Evolutionary conservation across 192 early-diverging fungal genomes (phyloP).

Genomic region (Coemansia pectinata): DNA sequence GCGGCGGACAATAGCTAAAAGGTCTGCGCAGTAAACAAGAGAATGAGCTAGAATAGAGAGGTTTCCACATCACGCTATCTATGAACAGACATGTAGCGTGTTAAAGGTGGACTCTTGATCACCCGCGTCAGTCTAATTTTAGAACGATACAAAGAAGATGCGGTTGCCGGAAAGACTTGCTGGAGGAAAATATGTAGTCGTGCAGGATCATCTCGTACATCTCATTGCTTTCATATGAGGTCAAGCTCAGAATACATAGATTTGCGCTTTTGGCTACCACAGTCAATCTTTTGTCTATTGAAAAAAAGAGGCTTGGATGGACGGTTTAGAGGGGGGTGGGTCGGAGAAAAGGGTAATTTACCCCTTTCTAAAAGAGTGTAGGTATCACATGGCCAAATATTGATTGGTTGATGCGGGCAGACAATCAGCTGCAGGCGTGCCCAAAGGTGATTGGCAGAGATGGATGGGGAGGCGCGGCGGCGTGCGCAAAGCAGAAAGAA

Average conservation of each 20-base stretch:
- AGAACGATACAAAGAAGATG: not conserved
- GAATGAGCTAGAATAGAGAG: not conserved
- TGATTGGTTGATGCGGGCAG: not conserved
- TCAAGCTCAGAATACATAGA: not conserved
- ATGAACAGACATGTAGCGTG: not conserved
- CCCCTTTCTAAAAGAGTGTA: not conserved
- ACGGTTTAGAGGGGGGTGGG: not conserved
- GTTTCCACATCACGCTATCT: not conserved
- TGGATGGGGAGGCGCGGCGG: not conserved
- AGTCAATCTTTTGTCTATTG: not conserved
- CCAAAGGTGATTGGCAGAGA: slow-evolving; percentile 7
- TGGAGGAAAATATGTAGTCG: not conserved
- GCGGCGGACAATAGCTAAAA: not conserved
- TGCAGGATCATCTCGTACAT: not conserved
- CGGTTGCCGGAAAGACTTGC: slow-evolving; percentile 12
- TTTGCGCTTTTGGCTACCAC: not conserved
- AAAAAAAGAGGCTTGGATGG: slow-evolving; percentile 2
- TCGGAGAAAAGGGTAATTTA: not conserved
- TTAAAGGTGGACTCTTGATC: not conserved
- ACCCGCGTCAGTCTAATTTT: not conserved
- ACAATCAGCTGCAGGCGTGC: slow-evolving; percentile 9
- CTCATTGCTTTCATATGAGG: not conserved
- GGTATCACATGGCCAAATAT: not conserved
- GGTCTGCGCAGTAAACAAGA: not conserved
- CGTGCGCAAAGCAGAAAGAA: slow-evolving; percentile 10